Evolutionary conservation across 805 yeast genomes (phyloP), one percentile per base, ranked within the genome.

Genomic region (Diddensiella caesifluorescens): DNA sequence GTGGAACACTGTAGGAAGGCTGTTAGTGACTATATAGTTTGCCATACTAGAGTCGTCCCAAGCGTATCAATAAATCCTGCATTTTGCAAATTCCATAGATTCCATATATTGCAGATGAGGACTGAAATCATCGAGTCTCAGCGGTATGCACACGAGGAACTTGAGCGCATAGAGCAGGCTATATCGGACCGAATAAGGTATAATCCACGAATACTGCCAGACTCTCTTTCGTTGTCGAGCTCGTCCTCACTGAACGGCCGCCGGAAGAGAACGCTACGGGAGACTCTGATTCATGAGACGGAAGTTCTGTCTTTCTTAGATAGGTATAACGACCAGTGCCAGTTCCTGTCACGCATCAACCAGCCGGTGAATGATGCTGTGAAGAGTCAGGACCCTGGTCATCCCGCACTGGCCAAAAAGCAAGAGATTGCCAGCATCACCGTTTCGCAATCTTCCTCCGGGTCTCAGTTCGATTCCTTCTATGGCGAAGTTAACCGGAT

Each of bases 91-190:
- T n/a, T n/a, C n/a, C n/a, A n/a, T n/a, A n/a, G n/a, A n/a, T n/a
- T n/a, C n/a, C n/a, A n/a, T n/a, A n/a, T n/a, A n/a, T n/a, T 12
- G 12, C 27, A 22, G 10, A 46, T 39, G 42, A 35, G 27, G 9
- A 26, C 19, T 23, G 44, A 40, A 7, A 36, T 42, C 4, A 22
- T 57, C 22, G 65, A 60, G 34, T 32, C 46, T 18, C 41, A 41
- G 28, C 40, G 64, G 22, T 46, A 43, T 5, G 48, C 53, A 19
- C 38, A 52, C 13, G 67, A 63, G 53, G 92, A 83, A 55, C 59
- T 84, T 15, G 95, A 89, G 48, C 62, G 75, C 2, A 71, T 90
- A 3, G 94, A 89, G 53, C 53, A 62, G 22, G 86, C 86, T 0
- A 69, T 87, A 0, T 61, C 81, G 0, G 72, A 71, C 35, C 65